Evolutionary conservation across 2,329 filamentous ascomycete species (phyloP).

Genomic region (Lasiodiplodia sp.): DNA sequence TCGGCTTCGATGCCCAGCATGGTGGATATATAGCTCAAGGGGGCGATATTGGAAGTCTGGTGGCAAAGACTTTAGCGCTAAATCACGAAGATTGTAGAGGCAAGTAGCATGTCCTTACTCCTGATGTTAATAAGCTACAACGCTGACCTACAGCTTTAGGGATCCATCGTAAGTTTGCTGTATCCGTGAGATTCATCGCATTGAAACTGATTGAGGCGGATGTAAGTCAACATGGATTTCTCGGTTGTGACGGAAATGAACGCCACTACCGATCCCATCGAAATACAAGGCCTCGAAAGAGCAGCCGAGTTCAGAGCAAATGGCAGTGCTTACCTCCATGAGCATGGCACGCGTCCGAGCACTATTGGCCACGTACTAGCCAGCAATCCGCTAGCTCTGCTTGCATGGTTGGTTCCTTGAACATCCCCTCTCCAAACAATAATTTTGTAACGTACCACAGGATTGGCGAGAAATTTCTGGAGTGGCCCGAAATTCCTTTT

Average conservation of each 20-base stretch:
- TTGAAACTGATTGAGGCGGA: neutral
- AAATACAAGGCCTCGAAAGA: conserved; percentile 34
- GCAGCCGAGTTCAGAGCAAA: conserved; percentile 44
- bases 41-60: conserved; percentile 62
- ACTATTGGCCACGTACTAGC: conserved; percentile 65
- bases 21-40: conserved; percentile 61
- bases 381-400: conserved; percentile 62
- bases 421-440: too few species aligned
- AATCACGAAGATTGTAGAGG: conserved; percentile 57
- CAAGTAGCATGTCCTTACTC: conserved; percentile 35
- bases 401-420: conserved; percentile 56
- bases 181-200: neutral
- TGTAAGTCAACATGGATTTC: neutral
- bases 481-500: neutral
- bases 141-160: neutral
- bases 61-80: conserved; percentile 51
- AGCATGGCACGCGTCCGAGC: conserved; percentile 62
- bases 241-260: neutral
- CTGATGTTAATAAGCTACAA: too few species aligned
- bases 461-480: neutral
- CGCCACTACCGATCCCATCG: conserved; percentile 31
- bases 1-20: conserved; percentile 58
- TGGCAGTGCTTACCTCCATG: conserved; percentile 59
- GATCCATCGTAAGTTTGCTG: neutral
- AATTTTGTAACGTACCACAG: neutral